Evolutionary conservation across 2,329 filamentous ascomycete genomes (phyloP), one percentile per base, ranked within the genome.

Genomic region (Huntiella abstrusa): DNA sequence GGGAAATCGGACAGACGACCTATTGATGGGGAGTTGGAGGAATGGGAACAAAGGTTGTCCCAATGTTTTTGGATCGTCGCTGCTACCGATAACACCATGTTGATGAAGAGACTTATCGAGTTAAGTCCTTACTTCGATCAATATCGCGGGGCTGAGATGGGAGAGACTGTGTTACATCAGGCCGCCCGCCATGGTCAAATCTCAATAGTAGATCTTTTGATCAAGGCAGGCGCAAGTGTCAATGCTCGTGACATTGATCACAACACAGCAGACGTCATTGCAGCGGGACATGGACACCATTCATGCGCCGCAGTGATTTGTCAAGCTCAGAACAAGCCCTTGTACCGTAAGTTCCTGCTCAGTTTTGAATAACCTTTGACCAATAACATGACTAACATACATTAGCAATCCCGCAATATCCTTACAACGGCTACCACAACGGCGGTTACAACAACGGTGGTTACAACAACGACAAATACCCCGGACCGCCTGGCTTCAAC

Each of bases 101-200:
- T 50, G 17, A 50, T 50, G 49, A n/a, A 22, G 4, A 45, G 45
- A 36, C 33, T 50, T 15, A 13, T 42, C 8, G 10, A 7, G 11
- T 33, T 34, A 4, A 34, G 41, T 7, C 45, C 37, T 6, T 42
- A n/a, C 11, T 33, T 50, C n/a, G 42, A 38, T 2, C 35, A 42
- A 2, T 34, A 42, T 15, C 22, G 45, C 11, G 45, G 49, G n/a
- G 36, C 17, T 17, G 33, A 16, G 4, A 34, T 41, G 12, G 45
- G 39, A 22, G 40, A 45, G 33, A 47, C 49, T 2, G 33, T 50
- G 8, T 39, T 50, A n/a, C 49, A 50, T 28, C 8, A 45, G 17
- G 41, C 49, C 7, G 45, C 49, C 15, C 16, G 17, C 6, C 28
- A 33, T 19, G 45, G 35, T 7, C 41, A 15, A 10, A 8, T 44